Evolutionary conservation across 495 filamentous ascomycete species (phyloP).

Genomic region (Penicillium robsamsonii): DNA sequence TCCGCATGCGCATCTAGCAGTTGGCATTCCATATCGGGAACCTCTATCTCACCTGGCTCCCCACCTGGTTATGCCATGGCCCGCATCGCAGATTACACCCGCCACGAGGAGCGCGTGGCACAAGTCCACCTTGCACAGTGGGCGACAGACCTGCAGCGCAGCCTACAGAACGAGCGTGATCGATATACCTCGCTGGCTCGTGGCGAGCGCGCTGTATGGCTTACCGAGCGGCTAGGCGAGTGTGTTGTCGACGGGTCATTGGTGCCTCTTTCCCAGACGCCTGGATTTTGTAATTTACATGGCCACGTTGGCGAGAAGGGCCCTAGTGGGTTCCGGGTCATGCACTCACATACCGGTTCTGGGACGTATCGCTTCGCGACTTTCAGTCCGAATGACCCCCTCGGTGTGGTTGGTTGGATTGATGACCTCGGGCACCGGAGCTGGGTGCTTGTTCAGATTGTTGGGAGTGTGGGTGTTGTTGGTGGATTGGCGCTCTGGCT

Average conservation of each 20-base stretch:
- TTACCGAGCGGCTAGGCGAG: constrained; percentile 71
- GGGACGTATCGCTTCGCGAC: constrained; percentile 32
- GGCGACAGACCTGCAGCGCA: constrained; percentile 85
- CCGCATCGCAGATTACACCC: constrained; percentile 66
- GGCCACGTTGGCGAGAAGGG: constrained; percentile 22
- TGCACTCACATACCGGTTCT: constrained; percentile 25
- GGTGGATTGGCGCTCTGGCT: constrained; percentile 71
- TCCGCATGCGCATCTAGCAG: background rate
- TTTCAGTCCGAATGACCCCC: constrained; percentile 63
- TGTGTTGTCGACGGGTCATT: constrained; percentile 70
- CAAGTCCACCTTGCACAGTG: constrained; percentile 83
- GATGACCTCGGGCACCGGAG: constrained; percentile 65
- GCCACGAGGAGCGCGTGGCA: constrained; percentile 69
- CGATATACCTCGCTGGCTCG: constrained; percentile 68
- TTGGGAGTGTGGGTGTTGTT: constrained; percentile 72
- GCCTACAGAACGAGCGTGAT: constrained; percentile 75
- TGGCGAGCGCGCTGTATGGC: constrained; percentile 75
- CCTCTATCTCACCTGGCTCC: constrained; percentile 27
- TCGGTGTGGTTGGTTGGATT: constrained; percentile 69
- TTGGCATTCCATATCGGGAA: constrained; percentile 12
- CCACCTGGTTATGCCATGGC: constrained; percentile 66
- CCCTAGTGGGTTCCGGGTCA: constrained; percentile 20
- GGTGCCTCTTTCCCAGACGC: constrained; percentile 48
- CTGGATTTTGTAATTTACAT: constrained; percentile 32
- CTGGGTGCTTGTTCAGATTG: constrained; percentile 70